phyloP scores from a whole-genome alignment of 768 basidiomycete genomes.

The Boletellus sp. region DNA sequence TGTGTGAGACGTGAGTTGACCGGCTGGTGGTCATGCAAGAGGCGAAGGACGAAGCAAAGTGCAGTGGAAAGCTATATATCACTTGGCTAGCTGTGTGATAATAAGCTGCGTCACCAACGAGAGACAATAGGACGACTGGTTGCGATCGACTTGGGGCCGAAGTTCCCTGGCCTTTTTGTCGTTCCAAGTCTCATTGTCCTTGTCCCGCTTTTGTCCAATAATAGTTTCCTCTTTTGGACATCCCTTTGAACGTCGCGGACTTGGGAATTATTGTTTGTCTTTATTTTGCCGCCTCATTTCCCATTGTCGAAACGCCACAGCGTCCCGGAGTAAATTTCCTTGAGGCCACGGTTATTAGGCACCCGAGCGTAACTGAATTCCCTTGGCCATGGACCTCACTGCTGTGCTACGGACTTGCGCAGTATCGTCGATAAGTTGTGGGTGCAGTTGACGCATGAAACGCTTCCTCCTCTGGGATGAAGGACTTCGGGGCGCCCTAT shows the following conservation, averaged over 20 bases:
- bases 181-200: conserved; percentile 22
- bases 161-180: conserved; percentile 25
- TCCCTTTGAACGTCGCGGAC: conserved; percentile 20
- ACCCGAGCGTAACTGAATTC: too few species aligned
- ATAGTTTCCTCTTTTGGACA: conserved; percentile 16
- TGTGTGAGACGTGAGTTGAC: conserved; percentile 1
- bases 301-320: too few species aligned
- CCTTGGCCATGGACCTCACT: too few species aligned
- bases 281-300: conserved; percentile 4
- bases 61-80: conserved; percentile 18
- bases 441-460: too few species aligned
- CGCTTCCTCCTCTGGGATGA: background rate
- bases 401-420: too few species aligned
- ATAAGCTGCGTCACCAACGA: conserved; percentile 10
- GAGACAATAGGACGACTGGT: conserved; percentile 12
- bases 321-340: too few species aligned
- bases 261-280: conserved; percentile 11
- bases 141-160: conserved; percentile 6
- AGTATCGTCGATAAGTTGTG: too few species aligned
- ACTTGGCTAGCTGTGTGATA: background rate
- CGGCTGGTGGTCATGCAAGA: conserved; percentile 5
- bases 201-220: conserved; percentile 22
- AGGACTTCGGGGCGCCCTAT: background rate
- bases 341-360: too few species aligned
- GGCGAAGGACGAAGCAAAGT: background rate